These are phyloP conservation scores for Oryza longistaminata DNA, from an alignment of 176 grass and related monocot genomes.

Conservation along the genomic window DNA sequence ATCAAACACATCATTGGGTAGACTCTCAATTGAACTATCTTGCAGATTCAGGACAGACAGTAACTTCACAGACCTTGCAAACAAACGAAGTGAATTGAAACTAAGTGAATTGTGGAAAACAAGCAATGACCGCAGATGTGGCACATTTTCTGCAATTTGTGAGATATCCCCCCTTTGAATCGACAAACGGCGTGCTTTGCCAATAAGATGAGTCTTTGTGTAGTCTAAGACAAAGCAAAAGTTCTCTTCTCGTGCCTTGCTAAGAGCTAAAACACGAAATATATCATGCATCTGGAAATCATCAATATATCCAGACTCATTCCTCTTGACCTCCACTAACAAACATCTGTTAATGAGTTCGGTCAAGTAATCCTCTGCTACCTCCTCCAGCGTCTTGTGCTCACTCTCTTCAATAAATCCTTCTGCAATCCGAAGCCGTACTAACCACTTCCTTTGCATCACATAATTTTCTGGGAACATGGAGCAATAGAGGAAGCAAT, in stretches of 20 bases:
- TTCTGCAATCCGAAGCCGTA: constrained; percentile 52
- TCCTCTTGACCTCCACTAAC: constrained; percentile 19
- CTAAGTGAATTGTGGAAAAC: constrained; percentile 30
- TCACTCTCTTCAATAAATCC: constrained; percentile 37
- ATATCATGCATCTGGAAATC: constrained; percentile 30
- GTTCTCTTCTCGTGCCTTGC: constrained; percentile 31
- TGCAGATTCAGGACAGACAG: constrained; percentile 42
- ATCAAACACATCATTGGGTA: constrained; percentile 39
- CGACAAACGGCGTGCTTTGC: constrained; percentile 34
- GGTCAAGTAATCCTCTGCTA: constrained; percentile 18
- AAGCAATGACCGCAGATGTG: constrained; percentile 42
- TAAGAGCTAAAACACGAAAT: constrained; percentile 30
- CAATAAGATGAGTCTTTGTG: constrained; percentile 15
- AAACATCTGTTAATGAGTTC: constrained; percentile 28
- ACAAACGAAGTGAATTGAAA: constrained; percentile 25
- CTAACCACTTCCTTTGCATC: constrained; percentile 38
- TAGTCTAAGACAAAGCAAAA: neutral
- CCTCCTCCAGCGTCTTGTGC: constrained; percentile 20
- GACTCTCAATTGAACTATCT: constrained; percentile 31
- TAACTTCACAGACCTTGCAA: constrained; percentile 32
- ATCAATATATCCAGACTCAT: constrained; percentile 13
- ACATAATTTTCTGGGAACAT: constrained; percentile 56
- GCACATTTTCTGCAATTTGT: constrained; percentile 16
- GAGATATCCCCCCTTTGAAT: constrained; percentile 34
- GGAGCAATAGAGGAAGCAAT: constrained; percentile 53